phyloP scores from a whole-genome alignment of 2,329 filamentous ascomycete genomes.

The Pezicula carpinea region DNA sequence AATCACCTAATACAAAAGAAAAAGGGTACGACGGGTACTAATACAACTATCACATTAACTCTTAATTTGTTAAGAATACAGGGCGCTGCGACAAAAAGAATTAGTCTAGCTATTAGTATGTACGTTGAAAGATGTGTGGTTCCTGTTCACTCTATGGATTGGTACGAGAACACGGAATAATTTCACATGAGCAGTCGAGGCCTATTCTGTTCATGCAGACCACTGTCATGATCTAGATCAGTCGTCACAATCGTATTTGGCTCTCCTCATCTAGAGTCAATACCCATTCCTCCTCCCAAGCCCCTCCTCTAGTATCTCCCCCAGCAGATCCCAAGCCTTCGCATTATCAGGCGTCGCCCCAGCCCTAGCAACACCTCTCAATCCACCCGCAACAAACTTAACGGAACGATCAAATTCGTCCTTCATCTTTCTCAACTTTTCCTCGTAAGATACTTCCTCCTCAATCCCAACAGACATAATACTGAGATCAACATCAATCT shows the following conservation, averaged over 20 bases:
- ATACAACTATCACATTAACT: too few species aligned
- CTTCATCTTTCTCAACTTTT: slow-evolving; percentile 52
- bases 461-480: slow-evolving; percentile 26
- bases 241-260: background rate
- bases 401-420: slow-evolving; percentile 61
- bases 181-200: too few species aligned
- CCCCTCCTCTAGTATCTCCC: slow-evolving; percentile 68
- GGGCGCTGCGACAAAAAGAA: too few species aligned
- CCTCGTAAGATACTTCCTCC: slow-evolving; percentile 37
- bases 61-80: too few species aligned
- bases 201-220: too few species aligned
- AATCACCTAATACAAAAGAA: too few species aligned
- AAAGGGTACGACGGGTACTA: too few species aligned
- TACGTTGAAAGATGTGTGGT: too few species aligned
- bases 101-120: too few species aligned
- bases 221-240: too few species aligned
- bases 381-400: slow-evolving; percentile 65
- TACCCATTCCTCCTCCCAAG: slow-evolving; percentile 9
- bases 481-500: slow-evolving; percentile 32
- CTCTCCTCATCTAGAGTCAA: background rate
- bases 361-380: slow-evolving; percentile 71
- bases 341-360: slow-evolving; percentile 51
- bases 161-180: too few species aligned
- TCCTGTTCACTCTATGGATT: too few species aligned
- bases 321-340: slow-evolving; percentile 72